A percentile compares a stretch with the other conserved stretches of the same genome.
phyloP scores from a whole-genome alignment of 371 early-diverging fungal species.

The Mucor piriformis region DNA sequence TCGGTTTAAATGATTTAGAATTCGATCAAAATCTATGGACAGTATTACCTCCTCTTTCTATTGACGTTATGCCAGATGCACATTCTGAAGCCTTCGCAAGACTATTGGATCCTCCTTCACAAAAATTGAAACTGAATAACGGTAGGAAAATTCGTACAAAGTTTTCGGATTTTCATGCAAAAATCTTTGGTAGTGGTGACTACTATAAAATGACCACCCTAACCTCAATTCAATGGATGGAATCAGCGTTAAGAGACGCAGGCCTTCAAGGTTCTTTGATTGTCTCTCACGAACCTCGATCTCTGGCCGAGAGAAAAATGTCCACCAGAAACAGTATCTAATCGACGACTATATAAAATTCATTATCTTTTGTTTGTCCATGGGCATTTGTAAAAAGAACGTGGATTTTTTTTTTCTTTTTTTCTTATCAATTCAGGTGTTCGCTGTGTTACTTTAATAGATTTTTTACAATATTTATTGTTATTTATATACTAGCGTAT shows the following conservation, averaged over 20 bases:
- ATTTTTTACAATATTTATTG: background rate
- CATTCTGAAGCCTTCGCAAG: conserved; percentile 46
- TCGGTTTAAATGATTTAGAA: conserved; percentile 1
- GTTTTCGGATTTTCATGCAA: conserved; percentile 54
- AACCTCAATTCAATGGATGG: conserved; percentile 62
- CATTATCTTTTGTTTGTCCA: conserved; percentile 6
- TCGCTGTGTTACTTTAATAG: background rate
- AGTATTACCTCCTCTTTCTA: conserved; percentile 20
- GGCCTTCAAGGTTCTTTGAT: conserved; percentile 50
- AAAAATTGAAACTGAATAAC: conserved; percentile 35
- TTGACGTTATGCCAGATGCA: conserved; percentile 46
- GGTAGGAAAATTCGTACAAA: conserved; percentile 48
- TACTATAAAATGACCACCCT: conserved; percentile 55
- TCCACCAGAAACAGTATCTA: background rate
- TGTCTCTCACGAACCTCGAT: conserved; percentile 58
- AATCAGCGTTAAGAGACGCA: conserved; percentile 51
- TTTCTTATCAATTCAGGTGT: too few relatives aligned
- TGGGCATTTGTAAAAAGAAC: background rate
- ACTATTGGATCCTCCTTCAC: conserved; percentile 34
- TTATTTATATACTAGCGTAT: background rate
- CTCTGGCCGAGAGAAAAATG: conserved; percentile 60
- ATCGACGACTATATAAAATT: background rate
- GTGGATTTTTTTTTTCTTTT: too few relatives aligned
- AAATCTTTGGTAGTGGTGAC: conserved; percentile 63
- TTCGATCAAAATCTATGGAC: conserved; percentile 40